Base-by-base conservation (phyloP, 2,329 filamentous ascomycete species). In the Daldinia sp. region DNA sequence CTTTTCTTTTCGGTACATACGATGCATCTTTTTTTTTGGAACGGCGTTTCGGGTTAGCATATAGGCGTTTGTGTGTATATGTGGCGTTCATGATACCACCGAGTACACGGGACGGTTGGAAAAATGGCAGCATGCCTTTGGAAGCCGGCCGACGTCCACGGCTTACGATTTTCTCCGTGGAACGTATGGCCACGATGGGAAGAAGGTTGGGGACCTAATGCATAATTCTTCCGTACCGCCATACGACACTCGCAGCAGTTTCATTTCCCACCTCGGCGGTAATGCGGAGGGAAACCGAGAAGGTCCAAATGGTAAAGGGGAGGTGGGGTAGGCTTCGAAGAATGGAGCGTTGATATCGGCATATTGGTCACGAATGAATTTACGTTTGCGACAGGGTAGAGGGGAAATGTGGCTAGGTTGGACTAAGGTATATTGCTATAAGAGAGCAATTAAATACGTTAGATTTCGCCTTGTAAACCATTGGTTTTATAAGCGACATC, bases 41-140 rank as follows among this genome's bases (percentile, higher is more conserved):
- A 54, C 26, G 70, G 70, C 63, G 70, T 72, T 56, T 35, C 23
- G 58, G 63, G 56, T 63, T 39, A 68, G 66, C 68, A 71, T 71
- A n/a, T 54, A 30, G 71, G 68, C 64, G 67, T 68, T 67, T 61
- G 28, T 46, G 41, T 30, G 30, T 18, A n/a, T 51, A 3, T 18
- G 46, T 51, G 42, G 46, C 39, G 54, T 60, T 30, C 23, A 68
- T 72, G 69, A 65, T 66, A 71, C 60, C 63, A 62, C 68, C 65
- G 55, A 70, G 68, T 53, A 72, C 15, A 72, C 71, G 71, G 60
- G 56, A 61, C 59, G 71, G 66, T 71, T 41, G 66, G 56, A 51
- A 65, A 71, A 71, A 41, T 23, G 44, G 62, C 28, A 18, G 26
- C 23, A 13, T 28, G 53, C 35, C 6, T 28, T 41, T 42, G 37